phyloP scores from a whole-genome alignment of 1,139 yeast genomes.

The Ashbya aceris region DNA sequence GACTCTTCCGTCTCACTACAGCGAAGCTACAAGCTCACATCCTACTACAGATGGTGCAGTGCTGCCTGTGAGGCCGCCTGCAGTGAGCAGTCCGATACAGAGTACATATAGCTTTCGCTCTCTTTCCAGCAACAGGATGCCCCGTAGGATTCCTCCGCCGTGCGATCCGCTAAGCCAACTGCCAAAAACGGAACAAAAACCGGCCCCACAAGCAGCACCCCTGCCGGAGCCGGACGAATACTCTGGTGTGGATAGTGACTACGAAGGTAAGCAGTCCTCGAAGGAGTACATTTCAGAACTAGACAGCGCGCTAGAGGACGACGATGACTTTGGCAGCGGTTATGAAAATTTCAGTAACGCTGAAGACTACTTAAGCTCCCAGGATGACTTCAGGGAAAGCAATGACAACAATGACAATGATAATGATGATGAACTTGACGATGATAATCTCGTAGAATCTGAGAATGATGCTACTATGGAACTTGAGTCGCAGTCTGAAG shows the following conservation, averaged over 20 bases:
- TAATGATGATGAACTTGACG: slow-evolving; percentile 5
- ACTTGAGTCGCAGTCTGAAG: slow-evolving; percentile 1
- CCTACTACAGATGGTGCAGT: background rate
- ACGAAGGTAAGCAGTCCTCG: background rate
- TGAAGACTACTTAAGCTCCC: slow-evolving; percentile 1
- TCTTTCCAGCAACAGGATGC: background rate
- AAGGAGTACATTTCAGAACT: slow-evolving; percentile 1
- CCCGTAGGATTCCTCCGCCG: background rate
- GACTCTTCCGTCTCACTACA: background rate
- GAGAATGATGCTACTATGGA: slow-evolving; percentile 1
- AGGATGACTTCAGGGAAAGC: slow-evolving; percentile 1
- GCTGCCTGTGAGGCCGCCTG: background rate
- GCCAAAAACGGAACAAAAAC: background rate
- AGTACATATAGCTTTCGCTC: background rate
- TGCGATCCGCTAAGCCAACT: background rate
- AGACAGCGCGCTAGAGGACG: slow-evolving; percentile 4
- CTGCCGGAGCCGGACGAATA: no score
- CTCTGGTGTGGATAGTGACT: no score
- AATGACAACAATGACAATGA: slow-evolving; percentile 6
- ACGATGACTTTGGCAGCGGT: slow-evolving; percentile 7
- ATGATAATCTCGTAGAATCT: slow-evolving; percentile 1
- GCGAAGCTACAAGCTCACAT: background rate
- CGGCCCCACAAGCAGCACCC: background rate
- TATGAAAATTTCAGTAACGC: slow-evolving; percentile 1
- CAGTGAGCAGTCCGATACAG: background rate